Conservation (phyloP, 2,329 filamentous ascomycete genomes). For the Alternaria incomplexa region DNA sequence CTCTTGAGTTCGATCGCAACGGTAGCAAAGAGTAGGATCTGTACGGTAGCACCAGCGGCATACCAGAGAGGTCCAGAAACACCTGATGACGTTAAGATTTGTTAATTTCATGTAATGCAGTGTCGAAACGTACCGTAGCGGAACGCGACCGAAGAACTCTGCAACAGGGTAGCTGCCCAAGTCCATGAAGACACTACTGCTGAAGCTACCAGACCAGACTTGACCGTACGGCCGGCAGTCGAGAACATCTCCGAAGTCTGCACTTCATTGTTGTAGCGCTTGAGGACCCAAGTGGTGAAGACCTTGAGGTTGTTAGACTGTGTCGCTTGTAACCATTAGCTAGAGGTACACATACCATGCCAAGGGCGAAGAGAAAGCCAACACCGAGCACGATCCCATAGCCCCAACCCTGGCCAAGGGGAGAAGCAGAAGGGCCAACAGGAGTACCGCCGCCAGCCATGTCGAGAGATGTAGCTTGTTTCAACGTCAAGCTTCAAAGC, state of each 20-base stretch:
- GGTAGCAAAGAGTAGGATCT: constrained; percentile 40
- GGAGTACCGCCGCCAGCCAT: constrained; percentile 38
- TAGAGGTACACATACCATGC: constrained; percentile 25
- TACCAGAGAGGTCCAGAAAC: constrained; percentile 45
- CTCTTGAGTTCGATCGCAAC: constrained; percentile 43
- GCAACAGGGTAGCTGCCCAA: constrained; percentile 40
- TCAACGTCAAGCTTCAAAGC: constrained; percentile 5
- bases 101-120: fast-evolving
- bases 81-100: constrained; percentile 12
- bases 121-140: constrained; percentile 31
- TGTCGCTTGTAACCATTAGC: not conserved
- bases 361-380: constrained; percentile 38
- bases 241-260: constrained; percentile 42
- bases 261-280: constrained; percentile 39
- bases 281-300: constrained; percentile 38
- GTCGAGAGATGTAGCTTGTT: constrained; percentile 7
- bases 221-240: constrained; percentile 40
- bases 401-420: constrained; percentile 38
- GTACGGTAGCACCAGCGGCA: constrained; percentile 40
- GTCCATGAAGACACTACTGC: constrained; percentile 40
- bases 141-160: constrained; percentile 41
- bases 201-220: constrained; percentile 40
- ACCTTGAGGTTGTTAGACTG: constrained; percentile 16
- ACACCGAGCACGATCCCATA: constrained; percentile 44
- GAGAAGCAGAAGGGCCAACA: constrained; percentile 31